Percentiles rank a stretch among this genome's conserved stretches.
Conservation (phyloP, 257 asterid species). For the Solanum peruvianum region DNA sequence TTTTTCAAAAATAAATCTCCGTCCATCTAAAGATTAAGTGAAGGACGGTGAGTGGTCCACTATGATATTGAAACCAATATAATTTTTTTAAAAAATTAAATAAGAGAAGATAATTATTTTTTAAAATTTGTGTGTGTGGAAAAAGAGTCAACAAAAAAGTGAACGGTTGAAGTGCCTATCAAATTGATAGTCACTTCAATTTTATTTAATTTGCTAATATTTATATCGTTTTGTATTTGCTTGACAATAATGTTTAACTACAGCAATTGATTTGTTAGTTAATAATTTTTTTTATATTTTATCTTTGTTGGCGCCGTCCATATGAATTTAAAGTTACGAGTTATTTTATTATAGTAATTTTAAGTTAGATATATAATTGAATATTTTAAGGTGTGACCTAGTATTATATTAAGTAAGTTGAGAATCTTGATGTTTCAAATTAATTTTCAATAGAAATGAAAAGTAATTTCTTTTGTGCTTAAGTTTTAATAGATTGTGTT, state of each 20-base stretch:
- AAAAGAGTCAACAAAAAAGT: not conserved
- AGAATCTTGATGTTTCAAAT: not conserved
- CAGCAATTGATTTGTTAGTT: not conserved
- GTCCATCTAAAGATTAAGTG: not conserved
- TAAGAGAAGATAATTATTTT: not conserved
- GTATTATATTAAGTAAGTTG: not conserved
- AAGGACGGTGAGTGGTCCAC: not conserved
- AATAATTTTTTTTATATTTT: not conserved
- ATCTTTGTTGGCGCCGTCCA: not conserved
- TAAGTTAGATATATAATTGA: not conserved
- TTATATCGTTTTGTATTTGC: not conserved
- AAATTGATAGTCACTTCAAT: not conserved
- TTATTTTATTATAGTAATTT: not conserved
- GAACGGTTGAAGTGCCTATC: not conserved
- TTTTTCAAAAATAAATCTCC: not conserved
- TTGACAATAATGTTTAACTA: not conserved
- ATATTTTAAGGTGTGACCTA: fast-evolving
- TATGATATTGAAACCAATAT: not conserved
- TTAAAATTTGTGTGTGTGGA: not conserved
- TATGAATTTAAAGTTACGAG: not conserved
- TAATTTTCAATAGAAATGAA: not conserved
- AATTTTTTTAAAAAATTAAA: fast-evolving
- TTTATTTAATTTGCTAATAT: not conserved
- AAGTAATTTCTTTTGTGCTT: too few relatives aligned
- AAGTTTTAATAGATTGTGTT: not conserved